Percentiles rank a stretch among this genome's conserved stretches.
phyloP scores from a whole-genome alignment of 2,329 filamentous ascomycete genomes.

The Ilyonectria sp. region DNA sequence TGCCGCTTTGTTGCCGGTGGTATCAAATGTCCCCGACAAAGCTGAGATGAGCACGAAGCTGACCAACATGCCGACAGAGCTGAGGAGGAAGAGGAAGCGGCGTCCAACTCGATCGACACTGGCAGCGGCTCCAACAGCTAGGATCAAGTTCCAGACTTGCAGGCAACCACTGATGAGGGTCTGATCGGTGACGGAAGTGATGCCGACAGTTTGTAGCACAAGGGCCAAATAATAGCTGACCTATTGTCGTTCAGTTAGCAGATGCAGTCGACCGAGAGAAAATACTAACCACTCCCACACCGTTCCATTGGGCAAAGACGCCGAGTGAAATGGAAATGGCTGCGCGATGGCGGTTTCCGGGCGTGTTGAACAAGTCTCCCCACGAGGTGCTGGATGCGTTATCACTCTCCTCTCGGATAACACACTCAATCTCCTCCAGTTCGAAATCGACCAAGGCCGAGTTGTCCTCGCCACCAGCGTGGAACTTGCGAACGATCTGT shows the following conservation, averaged over 20 bases:
- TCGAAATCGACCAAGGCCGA: slow-evolving; percentile 26
- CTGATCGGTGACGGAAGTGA: slow-evolving; percentile 56
- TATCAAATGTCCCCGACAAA: slow-evolving; percentile 44
- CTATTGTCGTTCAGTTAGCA: background rate
- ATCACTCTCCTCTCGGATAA: slow-evolving; percentile 30
- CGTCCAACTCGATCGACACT: slow-evolving; percentile 40
- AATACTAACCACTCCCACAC: slow-evolving; percentile 13
- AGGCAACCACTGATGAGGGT: slow-evolving; percentile 42
- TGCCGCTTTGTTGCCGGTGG: slow-evolving; percentile 12
- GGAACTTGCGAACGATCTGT: slow-evolving; percentile 17
- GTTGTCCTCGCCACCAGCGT: slow-evolving; percentile 25
- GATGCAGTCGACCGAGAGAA: background rate
- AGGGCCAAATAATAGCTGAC: slow-evolving; percentile 55
- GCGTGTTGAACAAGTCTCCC: slow-evolving; percentile 19
- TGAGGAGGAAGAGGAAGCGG: slow-evolving; percentile 26
- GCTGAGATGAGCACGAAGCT: slow-evolving; percentile 46
- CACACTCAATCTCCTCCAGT: slow-evolving; percentile 23
- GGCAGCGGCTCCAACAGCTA: slow-evolving; percentile 52
- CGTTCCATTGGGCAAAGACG: slow-evolving; percentile 29
- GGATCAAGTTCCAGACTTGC: slow-evolving; percentile 52
- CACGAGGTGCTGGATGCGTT: slow-evolving; percentile 17
- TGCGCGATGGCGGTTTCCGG: slow-evolving; percentile 27
- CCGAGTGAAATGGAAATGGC: slow-evolving; percentile 28
- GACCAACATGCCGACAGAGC: slow-evolving; percentile 30
- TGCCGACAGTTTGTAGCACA: slow-evolving; percentile 55